A percentile compares a stretch with the other conserved stretches of the same genome.
phyloP scores from a whole-genome alignment of 306 rosid species.

The Trichosanthes cucumerina region DNA sequence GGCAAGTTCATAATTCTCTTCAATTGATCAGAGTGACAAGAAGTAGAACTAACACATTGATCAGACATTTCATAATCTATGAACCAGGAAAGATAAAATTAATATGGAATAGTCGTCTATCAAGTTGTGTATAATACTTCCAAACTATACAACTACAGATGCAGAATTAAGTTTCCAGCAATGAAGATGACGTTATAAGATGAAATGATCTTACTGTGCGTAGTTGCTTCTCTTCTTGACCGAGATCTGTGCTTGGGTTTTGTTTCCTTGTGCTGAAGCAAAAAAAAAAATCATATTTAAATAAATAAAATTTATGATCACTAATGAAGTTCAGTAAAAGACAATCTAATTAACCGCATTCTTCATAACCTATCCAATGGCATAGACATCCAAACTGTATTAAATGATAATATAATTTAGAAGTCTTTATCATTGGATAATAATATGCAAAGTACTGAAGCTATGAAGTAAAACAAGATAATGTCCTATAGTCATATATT shows the following conservation, averaged over 20 bases:
- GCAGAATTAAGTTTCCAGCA: neutral
- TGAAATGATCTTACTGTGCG: conserved; percentile 50
- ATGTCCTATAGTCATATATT: neutral
- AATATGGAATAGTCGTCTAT: neutral
- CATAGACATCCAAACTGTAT: neutral
- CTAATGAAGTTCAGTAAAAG: neutral
- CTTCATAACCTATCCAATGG: neutral
- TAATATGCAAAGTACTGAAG: neutral
- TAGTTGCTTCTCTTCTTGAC: conserved; percentile 43
- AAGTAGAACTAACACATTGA: neutral
- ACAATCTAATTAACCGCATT: conserved; percentile 11
- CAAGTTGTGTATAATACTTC: neutral
- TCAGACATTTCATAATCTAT: neutral
- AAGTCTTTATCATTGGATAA: neutral
- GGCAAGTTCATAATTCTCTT: neutral
- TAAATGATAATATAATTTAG: neutral
- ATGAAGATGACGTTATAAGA: neutral
- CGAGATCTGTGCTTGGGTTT: conserved; percentile 14
- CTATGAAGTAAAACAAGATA: neutral
- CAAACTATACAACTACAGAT: neutral
- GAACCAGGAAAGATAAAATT: neutral
- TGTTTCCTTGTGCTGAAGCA: conserved; percentile 35
- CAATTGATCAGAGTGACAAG: neutral
- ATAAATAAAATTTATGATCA: neutral
- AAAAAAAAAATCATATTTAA: conserved; percentile 9